Evolutionary conservation across 2,329 filamentous ascomycete species (phyloP).

Genomic region (Penicillium sp.): DNA sequence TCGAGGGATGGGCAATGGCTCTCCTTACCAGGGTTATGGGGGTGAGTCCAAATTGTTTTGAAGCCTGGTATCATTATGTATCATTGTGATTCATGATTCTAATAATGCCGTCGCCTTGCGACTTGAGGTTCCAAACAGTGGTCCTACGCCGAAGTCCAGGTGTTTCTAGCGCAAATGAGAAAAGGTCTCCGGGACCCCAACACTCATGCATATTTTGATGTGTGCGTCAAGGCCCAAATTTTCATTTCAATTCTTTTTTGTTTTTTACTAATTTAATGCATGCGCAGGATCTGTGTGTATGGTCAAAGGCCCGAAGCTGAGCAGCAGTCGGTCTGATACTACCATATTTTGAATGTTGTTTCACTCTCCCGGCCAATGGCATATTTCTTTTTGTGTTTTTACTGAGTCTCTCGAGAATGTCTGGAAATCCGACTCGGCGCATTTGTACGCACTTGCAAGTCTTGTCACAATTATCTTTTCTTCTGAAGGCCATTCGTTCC

Average conservation of each 20-base stretch:
- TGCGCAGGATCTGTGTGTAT: not conserved
- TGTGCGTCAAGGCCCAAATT: slow-evolving; percentile 15
- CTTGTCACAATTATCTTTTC: no score
- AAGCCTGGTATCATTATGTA: not conserved
- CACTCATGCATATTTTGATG: slow-evolving; percentile 21
- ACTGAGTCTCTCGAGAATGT: no score
- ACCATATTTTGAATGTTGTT: no score
- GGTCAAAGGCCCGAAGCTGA: not conserved
- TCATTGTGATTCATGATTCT: not conserved
- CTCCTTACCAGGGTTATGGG: slow-evolving; percentile 27
- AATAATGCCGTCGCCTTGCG: not conserved
- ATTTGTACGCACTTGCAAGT: no score
- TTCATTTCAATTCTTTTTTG: not conserved
- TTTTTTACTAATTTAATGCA: slow-evolving; percentile 10
- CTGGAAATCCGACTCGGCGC: no score
- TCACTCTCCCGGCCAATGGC: no score
- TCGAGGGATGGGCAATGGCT: slow-evolving; percentile 26
- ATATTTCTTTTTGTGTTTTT: no score
- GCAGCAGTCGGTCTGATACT: not conserved
- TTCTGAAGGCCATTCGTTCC: no score
- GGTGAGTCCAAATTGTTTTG: slow-evolving; percentile 15
- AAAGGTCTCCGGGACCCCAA: slow-evolving; percentile 20
- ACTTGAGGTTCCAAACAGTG: slow-evolving; percentile 13
- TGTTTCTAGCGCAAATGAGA: slow-evolving; percentile 22
- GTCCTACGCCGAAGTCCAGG: slow-evolving; percentile 21